phyloP scores from a whole-genome alignment of 1,284 basidiomycete species.

The Trichosporon coremiiforme region DNA sequence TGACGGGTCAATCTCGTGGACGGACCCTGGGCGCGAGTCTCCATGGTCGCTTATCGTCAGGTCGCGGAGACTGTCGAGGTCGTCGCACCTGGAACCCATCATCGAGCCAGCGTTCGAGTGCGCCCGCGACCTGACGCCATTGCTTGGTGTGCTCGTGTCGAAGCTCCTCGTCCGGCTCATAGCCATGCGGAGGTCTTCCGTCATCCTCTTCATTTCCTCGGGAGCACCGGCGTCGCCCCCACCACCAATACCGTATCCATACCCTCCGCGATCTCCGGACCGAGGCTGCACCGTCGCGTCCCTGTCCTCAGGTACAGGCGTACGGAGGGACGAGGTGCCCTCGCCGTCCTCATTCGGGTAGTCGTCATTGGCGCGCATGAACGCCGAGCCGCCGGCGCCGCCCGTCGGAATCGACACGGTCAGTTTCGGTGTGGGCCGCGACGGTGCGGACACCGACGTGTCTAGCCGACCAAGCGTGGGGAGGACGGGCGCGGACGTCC shows the following conservation, averaged over 20 bases:
- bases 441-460: neutral
- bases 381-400: slow-evolving; percentile 24
- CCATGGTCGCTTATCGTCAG: slow-evolving; percentile 15
- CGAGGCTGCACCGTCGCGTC: slow-evolving; percentile 48
- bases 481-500: slow-evolving; percentile 16
- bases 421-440: slow-evolving; percentile 30
- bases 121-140: slow-evolving; percentile 17
- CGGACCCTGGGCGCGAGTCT: slow-evolving; percentile 13
- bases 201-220: slow-evolving; percentile 46
- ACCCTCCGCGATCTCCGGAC: slow-evolving; percentile 24
- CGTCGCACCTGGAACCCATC: neutral
- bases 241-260: slow-evolving; percentile 5
- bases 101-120: slow-evolving; percentile 18
- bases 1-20: neutral
- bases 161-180: slow-evolving; percentile 34
- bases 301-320: slow-evolving; percentile 39
- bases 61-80: slow-evolving; percentile 21
- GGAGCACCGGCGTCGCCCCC: slow-evolving; percentile 24
- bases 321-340: slow-evolving; percentile 26
- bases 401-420: slow-evolving; percentile 48
- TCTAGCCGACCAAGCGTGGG: slow-evolving; percentile 21
- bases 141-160: slow-evolving; percentile 26
- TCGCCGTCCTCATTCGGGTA: slow-evolving; percentile 35
- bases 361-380: slow-evolving; percentile 23
- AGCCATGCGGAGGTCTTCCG: slow-evolving; percentile 46